These are phyloP conservation scores for Backusella australiensis DNA, from an alignment of 192 early-diverging fungal genomes.

Conservation along the genomic window DNA sequence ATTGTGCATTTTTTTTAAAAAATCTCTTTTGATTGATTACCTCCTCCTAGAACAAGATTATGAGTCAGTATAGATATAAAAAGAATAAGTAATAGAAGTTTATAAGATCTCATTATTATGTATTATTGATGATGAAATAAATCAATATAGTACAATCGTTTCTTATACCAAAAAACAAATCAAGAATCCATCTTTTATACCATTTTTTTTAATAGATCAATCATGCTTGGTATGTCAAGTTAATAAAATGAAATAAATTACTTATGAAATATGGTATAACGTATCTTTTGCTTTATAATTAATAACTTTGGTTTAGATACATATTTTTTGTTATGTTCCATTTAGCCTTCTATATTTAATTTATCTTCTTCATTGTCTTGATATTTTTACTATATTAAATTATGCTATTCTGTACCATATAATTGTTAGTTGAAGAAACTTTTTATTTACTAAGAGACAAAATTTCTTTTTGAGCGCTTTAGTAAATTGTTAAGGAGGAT, in stretches of 20 bases:
- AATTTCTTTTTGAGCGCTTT: not conserved
- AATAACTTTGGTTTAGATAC: not conserved
- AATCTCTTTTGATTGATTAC: not conserved
- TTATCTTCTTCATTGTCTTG: not conserved
- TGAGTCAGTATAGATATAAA: not conserved
- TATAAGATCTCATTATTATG: not conserved
- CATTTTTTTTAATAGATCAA: not conserved
- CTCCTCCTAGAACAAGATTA: not conserved
- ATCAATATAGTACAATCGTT: not conserved
- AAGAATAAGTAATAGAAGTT: not conserved
- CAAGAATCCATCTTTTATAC: not conserved
- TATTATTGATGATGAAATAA: not conserved
- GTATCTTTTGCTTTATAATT: not conserved
- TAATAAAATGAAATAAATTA: not conserved
- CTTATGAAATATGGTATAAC: slow-evolving; percentile 1
- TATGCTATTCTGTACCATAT: not conserved
- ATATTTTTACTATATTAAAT: not conserved
- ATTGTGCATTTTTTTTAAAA: not conserved
- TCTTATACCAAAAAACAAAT: not conserved
- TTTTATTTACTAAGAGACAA: not conserved
- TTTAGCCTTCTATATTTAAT: not conserved
- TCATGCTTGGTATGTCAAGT: not conserved
- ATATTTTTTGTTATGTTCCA: not conserved
- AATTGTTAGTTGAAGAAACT: not conserved
- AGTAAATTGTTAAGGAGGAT: not conserved